Evolutionary conservation across 176 grass and related monocot species (phyloP).

Genomic region (Puccinellia tenuiflora): DNA sequence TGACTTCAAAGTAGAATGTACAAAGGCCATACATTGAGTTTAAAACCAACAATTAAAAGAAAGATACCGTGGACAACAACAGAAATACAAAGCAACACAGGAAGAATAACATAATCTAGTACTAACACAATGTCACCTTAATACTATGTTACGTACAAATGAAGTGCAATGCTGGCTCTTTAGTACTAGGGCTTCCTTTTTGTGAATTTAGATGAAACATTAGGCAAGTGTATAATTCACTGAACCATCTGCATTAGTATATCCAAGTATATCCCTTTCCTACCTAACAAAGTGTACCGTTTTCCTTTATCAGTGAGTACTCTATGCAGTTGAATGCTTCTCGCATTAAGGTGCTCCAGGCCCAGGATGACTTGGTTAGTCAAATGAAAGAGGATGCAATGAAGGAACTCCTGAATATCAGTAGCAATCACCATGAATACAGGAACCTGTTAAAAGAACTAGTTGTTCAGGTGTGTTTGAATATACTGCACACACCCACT

Average conservation of each 20-base stretch:
- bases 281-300: conserved; percentile 21
- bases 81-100: background rate
- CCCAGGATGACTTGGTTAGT: conserved; percentile 93
- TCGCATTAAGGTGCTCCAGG: conserved; percentile 96
- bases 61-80: background rate
- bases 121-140: conserved; percentile 7
- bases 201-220: background rate
- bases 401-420: conserved; percentile 64
- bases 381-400: conserved; percentile 83
- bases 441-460: conserved; percentile 71
- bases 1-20: background rate
- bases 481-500: background rate
- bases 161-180: background rate
- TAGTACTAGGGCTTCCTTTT: background rate
- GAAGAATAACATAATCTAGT: background rate
- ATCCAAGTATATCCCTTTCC: background rate
- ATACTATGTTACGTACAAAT: background rate
- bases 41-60: background rate
- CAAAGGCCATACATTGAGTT: background rate
- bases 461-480: conserved; percentile 73
- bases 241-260: background rate
- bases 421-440: conserved; percentile 62
- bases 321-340: conserved; percentile 99
- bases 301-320: conserved; percentile 68
- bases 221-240: background rate